Evolutionary conservation across 345 rosid species (phyloP), one percentile per base, ranked within the genome.

Genomic region (Camelina sativa): DNA sequence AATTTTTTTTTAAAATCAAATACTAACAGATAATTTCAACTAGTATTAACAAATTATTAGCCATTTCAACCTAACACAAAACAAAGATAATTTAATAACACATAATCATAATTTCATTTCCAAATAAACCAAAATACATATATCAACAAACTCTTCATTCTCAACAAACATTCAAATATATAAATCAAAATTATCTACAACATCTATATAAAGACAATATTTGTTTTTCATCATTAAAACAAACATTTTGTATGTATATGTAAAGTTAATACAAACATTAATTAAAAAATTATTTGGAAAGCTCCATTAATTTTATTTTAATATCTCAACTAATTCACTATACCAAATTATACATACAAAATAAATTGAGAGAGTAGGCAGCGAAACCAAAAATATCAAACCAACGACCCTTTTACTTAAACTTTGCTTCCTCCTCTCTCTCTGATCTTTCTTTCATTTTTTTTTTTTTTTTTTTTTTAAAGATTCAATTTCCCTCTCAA

Each of bases 401-500:
- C 65, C 64, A 65, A 74, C 44, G 16, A 61, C 56, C 15, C 73
- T 32, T 38, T 12, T 12, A 38, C 43, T 38, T 3, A 38, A 38
- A 38, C 43, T 38, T 3, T 38, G 35, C 59, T 74, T 67, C 67
- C 2, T 34, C 37, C 37, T 34, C 37, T 34, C 2, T 43, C 19
- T 75, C 68, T 60, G 19, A 60, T 67, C 73, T 67, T 32, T 51
- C 72, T 37, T 68, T 25, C 69, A 10, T 67, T 40, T 8, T 58
- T 40, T 25, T 58, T 28, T 52, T 20, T 10, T 8, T 37, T 7
- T 37, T 37, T 9, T 4, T 64, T 76, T 25, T 1, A 64, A 76
- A 64, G 37, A 7, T 12, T 76, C 53, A 64, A 40, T 50, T 65
- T 72, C 77, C 72, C 77, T 66, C 74, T 78, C 69, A 44, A 34